Evolutionary conservation across 1,284 basidiomycete species (phyloP).

Genomic region (Ustilago sp.): DNA sequence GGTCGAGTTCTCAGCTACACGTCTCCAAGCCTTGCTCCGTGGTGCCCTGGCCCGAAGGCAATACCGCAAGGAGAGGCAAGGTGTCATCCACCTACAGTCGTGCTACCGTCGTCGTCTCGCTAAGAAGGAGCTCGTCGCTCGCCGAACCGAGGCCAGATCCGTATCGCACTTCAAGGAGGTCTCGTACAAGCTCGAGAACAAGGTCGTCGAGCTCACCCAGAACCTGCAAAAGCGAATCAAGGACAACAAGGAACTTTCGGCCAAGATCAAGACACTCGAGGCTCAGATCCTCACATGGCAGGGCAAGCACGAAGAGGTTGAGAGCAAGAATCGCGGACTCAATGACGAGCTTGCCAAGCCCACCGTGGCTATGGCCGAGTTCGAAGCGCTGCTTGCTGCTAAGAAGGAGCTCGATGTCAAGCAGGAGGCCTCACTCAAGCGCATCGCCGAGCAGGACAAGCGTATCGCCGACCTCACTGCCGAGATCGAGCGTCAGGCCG

Average conservation of each 20-base stretch:
- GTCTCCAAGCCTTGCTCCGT: conserved; percentile 86
- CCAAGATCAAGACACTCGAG: conserved; percentile 82
- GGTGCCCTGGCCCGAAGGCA: conserved; percentile 79
- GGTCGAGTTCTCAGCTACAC: conserved; percentile 77
- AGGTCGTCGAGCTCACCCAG: conserved; percentile 98
- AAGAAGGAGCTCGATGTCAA: conserved; percentile 86
- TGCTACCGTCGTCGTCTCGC: conserved; percentile 90
- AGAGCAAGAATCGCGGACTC: conserved; percentile 80
- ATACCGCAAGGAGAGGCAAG: conserved; percentile 78
- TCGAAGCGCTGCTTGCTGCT: conserved; percentile 80
- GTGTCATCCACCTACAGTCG: conserved; percentile 88
- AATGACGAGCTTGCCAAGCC: conserved; percentile 79
- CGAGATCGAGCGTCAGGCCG: conserved; percentile 79
- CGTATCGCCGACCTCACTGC: conserved; percentile 78
- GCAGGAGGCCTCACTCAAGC: conserved; percentile 80
- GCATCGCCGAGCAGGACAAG: conserved; percentile 85
- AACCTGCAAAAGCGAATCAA: conserved; percentile 89
- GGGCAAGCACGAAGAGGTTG: conserved; percentile 88
- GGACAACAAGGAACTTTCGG: conserved; percentile 89
- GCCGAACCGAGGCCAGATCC: conserved; percentile 92
- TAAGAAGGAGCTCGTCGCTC: conserved; percentile 82
- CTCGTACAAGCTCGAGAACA: conserved; percentile 97
- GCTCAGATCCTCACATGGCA: conserved; percentile 86
- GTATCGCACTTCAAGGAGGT: conserved; percentile 99
- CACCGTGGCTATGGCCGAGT: conserved; percentile 80